Percentiles rank a stretch among this genome's conserved stretches.
phyloP scores from a whole-genome alignment of 192 early-diverging fungal species.

The Podila verticillata region DNA sequence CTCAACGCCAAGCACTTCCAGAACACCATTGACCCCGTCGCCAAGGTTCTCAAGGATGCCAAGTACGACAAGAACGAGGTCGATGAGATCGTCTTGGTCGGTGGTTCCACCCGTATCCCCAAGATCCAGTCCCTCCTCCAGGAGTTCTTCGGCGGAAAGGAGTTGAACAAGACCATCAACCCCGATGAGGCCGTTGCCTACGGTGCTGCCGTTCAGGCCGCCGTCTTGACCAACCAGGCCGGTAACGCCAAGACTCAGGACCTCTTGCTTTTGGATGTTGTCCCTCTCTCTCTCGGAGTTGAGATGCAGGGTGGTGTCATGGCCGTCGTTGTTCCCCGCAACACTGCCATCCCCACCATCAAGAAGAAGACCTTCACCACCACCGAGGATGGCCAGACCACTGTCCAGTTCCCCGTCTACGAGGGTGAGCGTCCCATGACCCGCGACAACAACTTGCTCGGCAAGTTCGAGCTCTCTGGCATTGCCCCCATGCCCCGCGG shows the following conservation, averaged over 20 bases:
- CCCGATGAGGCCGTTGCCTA: conserved; percentile 96
- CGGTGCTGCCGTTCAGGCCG: conserved; percentile 92
- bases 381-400: conserved; percentile 97
- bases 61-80: conserved; percentile 78
- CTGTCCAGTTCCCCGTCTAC: conserved; percentile 96
- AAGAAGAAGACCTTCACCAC: conserved; percentile 99
- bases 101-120: conserved; percentile 95
- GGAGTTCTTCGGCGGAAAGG: conserved; percentile 84
- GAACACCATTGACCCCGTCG: conserved; percentile 90
- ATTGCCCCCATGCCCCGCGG: conserved; percentile 97
- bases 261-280: conserved; percentile 93
- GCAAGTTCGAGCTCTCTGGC: conserved; percentile 97
- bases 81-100: conserved; percentile 85
- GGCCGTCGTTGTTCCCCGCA: conserved; percentile 96
- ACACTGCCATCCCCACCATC: conserved; percentile 97
- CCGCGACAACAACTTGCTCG: conserved; percentile 98
- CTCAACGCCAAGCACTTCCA: conserved; percentile 90
- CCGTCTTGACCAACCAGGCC: conserved; percentile 75
- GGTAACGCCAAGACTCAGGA: conserved; percentile 87
- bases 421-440: conserved; percentile 98
- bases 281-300: conserved; percentile 97
- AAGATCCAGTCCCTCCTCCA: conserved; percentile 85
- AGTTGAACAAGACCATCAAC: conserved; percentile 90
- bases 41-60: conserved; percentile 90
- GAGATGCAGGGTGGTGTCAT: conserved; percentile 99